phyloP scores from a whole-genome alignment of 768 basidiomycete species.

The Amyloporia xantha region DNA sequence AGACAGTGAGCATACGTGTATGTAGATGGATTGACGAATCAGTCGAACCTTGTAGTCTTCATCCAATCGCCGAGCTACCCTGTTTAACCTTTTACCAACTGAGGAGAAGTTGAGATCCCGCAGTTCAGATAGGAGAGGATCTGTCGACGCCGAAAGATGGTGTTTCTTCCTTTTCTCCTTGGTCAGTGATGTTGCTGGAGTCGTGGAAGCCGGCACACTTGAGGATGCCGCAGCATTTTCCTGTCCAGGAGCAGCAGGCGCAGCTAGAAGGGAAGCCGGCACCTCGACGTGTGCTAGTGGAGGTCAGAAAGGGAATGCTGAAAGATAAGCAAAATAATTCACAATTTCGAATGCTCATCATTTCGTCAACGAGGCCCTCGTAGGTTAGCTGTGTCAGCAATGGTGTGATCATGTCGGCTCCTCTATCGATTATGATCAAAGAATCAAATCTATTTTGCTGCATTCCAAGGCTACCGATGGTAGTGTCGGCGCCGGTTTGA shows the following conservation, averaged over 20 bases:
- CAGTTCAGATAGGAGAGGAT: constrained; percentile 76
- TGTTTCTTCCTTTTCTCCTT: constrained; percentile 89
- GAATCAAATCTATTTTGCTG: constrained; percentile 50
- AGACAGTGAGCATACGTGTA: constrained; percentile 3
- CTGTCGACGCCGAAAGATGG: constrained; percentile 67
- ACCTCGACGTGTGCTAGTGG: constrained; percentile 68
- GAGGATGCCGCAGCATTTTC: constrained; percentile 24
- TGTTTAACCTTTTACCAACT: constrained; percentile 76
- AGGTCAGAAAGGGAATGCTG: constrained; percentile 1
- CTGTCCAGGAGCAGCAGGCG: constrained; percentile 36
- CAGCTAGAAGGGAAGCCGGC: constrained; percentile 61
- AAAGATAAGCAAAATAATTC: constrained; percentile 21
- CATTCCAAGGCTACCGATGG: background rate
- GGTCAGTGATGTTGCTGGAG: constrained; percentile 42
- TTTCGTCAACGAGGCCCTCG: constrained; percentile 91
- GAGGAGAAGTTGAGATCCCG: constrained; percentile 90
- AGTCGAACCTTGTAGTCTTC: constrained; percentile 80
- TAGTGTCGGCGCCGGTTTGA: constrained; percentile 32
- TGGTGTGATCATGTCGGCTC: constrained; percentile 92
- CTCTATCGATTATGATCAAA: constrained; percentile 83
- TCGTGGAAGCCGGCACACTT: constrained; percentile 29
- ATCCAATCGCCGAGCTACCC: constrained; percentile 77
- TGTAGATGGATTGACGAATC: background rate
- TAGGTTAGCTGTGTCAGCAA: constrained; percentile 94
- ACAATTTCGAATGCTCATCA: constrained; percentile 88